Conservation (phyloP, 2,329 filamentous ascomycete species). For the Aspergillus eucalypticola region DNA sequence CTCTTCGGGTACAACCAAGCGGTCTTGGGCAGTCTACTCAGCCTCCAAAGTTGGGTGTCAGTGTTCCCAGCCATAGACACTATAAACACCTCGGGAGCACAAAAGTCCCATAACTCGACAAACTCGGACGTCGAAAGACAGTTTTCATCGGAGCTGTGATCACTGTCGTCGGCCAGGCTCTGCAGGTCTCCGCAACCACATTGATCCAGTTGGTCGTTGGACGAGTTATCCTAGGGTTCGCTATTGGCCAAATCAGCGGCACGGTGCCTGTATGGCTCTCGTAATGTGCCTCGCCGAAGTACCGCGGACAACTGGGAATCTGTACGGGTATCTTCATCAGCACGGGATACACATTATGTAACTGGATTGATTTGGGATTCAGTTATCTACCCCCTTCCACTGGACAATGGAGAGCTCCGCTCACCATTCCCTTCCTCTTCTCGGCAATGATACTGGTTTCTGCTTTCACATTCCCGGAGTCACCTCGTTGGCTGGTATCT, state of each 20-base stretch:
- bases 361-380: conserved; percentile 48
- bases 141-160: conserved; percentile 44
- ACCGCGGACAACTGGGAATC: conserved; percentile 22
- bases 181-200: conserved; percentile 48
- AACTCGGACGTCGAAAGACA: conserved; percentile 47
- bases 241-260: conserved; percentile 45
- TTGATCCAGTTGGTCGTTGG: conserved; percentile 50
- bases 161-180: conserved; percentile 47
- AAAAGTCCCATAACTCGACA: conserved; percentile 47
- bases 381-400: conserved; percentile 24
- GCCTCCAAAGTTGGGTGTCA: conserved; percentile 37
- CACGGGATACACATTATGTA: conserved; percentile 44
- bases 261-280: conserved; percentile 49
- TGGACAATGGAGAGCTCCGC: conserved; percentile 38
- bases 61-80: conserved; percentile 53
- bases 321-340: conserved; percentile 44
- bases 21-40: conserved; percentile 33
- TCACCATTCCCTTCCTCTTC: conserved; percentile 35
- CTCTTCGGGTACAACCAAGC: conserved; percentile 57
- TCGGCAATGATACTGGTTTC: conserved; percentile 25
- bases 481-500: conserved; percentile 34
- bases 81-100: conserved; percentile 41
- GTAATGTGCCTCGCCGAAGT: conserved; percentile 14
- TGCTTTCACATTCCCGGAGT: conserved; percentile 35
- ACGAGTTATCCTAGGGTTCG: conserved; percentile 47